These are phyloP conservation scores for Candida patagonica DNA, from an alignment of 805 yeast species.

Conservation along the genomic window DNA sequence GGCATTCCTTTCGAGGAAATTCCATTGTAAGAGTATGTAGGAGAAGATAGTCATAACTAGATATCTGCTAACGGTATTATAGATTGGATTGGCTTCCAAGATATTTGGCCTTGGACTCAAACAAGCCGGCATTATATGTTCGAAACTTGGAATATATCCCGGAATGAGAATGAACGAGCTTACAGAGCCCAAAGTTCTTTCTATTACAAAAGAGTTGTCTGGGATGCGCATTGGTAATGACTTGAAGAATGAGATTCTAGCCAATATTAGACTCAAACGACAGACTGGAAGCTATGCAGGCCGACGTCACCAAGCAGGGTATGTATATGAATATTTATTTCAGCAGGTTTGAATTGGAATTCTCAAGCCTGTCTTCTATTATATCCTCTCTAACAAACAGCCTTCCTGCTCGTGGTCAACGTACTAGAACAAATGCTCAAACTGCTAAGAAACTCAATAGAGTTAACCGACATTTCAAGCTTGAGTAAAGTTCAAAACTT, in stretches of 20 bases:
- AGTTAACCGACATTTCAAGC: conserved; percentile 38
- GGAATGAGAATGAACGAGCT: conserved; percentile 91
- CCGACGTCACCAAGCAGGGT: conserved; percentile 74
- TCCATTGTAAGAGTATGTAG: conserved; percentile 20
- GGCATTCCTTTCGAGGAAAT: conserved; percentile 31
- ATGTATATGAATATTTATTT: neutral
- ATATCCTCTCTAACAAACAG: neutral
- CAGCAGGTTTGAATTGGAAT: neutral
- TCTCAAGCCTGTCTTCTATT: neutral
- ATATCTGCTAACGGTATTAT: neutral
- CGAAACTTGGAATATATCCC: conserved; percentile 87
- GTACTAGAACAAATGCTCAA: conserved; percentile 80
- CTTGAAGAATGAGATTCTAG: conserved; percentile 45
- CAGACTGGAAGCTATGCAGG: conserved; percentile 81
- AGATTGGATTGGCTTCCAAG: conserved; percentile 64
- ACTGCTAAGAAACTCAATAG: conserved; percentile 84
- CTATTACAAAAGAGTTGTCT: conserved; percentile 78
- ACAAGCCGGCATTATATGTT: conserved; percentile 68
- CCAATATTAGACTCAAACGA: conserved; percentile 71
- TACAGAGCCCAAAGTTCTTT: conserved; percentile 76
- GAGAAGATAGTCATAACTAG: neutral
- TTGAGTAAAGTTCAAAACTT: neutral
- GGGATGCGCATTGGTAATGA: conserved; percentile 79
- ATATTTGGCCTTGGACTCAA: conserved; percentile 80
- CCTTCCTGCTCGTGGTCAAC: conserved; percentile 76